Percentiles rank a stretch among this genome's conserved stretches.
Conservation (phyloP, 2,329 filamentous ascomycete genomes). For the Acrodontium crateriforme region DNA sequence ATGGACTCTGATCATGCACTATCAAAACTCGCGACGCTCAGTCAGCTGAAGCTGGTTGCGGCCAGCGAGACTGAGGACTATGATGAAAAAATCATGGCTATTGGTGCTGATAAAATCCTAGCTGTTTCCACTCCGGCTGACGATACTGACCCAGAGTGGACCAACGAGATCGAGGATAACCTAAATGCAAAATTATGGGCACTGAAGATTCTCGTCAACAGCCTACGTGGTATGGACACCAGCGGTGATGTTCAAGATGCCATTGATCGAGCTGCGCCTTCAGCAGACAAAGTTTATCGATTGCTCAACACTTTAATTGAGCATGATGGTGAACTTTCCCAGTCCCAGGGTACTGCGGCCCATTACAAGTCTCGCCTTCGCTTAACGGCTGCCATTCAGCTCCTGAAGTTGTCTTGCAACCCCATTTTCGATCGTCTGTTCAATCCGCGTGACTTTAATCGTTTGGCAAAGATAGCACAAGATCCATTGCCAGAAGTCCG, state of each 20-base stretch:
- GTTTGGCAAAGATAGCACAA: conserved; percentile 67
- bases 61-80: conserved; percentile 55
- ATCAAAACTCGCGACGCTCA: conserved; percentile 54
- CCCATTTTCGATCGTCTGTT: conserved; percentile 66
- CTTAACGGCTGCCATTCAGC: conserved; percentile 63
- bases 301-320: conserved; percentile 64
- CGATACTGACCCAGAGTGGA: conserved; percentile 30
- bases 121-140: conserved; percentile 43
- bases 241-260: conserved; percentile 19
- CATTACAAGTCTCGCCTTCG: conserved; percentile 71
- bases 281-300: conserved; percentile 57
- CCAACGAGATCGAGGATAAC: conserved; percentile 59
- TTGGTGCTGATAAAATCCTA: conserved; percentile 62
- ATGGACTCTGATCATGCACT: conserved; percentile 65
- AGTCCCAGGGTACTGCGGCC: conserved; percentile 57
- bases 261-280: conserved; percentile 30
- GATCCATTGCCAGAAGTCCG: conserved; percentile 63
- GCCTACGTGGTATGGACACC: conserved; percentile 47
- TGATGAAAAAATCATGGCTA: conserved; percentile 63
- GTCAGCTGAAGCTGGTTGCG: conserved; percentile 62
- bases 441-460: conserved; percentile 61
- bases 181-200: conserved; percentile 72
- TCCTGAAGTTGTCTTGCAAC: conserved; percentile 67
- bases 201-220: conserved; percentile 74
- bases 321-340: conserved; percentile 66